Percentiles rank a stretch among this genome's conserved stretches.
Evolutionary conservation across 2,329 filamentous ascomycete genomes (phyloP).

Genomic region (Exophiala calicioides): DNA sequence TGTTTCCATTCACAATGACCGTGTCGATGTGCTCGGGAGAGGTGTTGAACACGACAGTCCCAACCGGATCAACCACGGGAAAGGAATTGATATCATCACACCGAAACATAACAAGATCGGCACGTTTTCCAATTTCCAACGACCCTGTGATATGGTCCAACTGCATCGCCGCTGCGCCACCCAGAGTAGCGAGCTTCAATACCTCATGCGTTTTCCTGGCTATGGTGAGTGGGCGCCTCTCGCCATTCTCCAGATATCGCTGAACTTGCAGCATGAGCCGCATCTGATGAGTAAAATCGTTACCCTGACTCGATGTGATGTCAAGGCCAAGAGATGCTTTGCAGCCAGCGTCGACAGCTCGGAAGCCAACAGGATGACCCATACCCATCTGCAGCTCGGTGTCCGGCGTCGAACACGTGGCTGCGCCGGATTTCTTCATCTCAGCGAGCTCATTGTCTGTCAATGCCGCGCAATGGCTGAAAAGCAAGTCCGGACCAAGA

Average conservation of each 20-base stretch:
- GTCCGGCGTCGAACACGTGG: conserved; percentile 33
- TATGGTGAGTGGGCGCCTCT: conserved; percentile 20
- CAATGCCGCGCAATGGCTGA: conserved; percentile 9
- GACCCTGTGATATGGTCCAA: conserved; percentile 34
- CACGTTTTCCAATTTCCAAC: conserved; percentile 34
- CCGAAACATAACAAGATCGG: conserved; percentile 36
- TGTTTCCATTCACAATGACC: conserved; percentile 34
- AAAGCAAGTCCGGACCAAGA: conserved; percentile 8
- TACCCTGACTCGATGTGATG: conserved; percentile 34
- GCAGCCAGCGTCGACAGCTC: conserved; percentile 20
- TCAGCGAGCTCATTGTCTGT: conserved; percentile 19
- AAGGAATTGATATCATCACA: conserved; percentile 32
- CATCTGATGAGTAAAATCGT: conserved; percentile 33
- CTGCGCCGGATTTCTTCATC: conserved; percentile 19
- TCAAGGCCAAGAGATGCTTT: conserved; percentile 36
- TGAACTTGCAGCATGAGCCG: conserved; percentile 33
- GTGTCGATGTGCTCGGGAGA: conserved; percentile 31
- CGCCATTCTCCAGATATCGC: conserved; percentile 22
- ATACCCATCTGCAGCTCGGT: conserved; percentile 38
- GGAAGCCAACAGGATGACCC: conserved; percentile 33
- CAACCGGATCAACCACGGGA: conserved; percentile 33
- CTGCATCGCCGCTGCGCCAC: conserved; percentile 34
- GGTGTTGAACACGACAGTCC: conserved; percentile 35
- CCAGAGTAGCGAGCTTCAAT: conserved; percentile 35
- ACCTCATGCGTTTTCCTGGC: conserved; percentile 28